Percentiles rank a stretch among this genome's conserved stretches.
Evolutionary conservation across 306 rosid species (phyloP).

Genomic region (Fagus sylvatica): DNA sequence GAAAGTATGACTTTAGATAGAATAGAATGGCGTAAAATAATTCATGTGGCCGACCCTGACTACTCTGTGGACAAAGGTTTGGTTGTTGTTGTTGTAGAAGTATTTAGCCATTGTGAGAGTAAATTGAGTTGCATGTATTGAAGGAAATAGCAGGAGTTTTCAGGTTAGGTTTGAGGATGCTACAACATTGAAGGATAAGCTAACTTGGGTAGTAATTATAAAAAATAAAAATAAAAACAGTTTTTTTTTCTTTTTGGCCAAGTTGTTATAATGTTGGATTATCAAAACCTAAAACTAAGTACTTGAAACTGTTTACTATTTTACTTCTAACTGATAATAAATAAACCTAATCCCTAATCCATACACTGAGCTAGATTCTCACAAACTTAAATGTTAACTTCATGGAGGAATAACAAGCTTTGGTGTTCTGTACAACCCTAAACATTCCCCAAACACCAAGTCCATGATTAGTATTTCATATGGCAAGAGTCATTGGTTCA

Average conservation of each 20-base stretch:
- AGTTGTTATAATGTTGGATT: too few species aligned
- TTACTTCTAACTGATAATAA: background rate
- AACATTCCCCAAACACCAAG: background rate
- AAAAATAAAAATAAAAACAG: too few species aligned
- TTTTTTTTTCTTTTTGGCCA: too few species aligned
- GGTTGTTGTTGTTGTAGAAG: too few species aligned
- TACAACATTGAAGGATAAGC: background rate
- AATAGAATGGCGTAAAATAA: too few species aligned
- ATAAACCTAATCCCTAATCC: background rate
- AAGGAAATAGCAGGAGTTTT: background rate
- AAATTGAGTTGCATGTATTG: background rate
- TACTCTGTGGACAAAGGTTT: too few species aligned
- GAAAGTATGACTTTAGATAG: too few species aligned
- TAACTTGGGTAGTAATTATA: background rate
- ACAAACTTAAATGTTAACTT: background rate
- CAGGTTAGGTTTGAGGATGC: background rate
- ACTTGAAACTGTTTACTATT: background rate
- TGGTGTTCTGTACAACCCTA: background rate
- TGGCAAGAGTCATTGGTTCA: too few species aligned
- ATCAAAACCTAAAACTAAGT: too few species aligned
- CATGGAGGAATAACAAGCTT: background rate
- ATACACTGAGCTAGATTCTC: background rate
- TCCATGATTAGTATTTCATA: background rate
- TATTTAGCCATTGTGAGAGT: background rate
- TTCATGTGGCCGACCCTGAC: too few species aligned